Evolutionary conservation across 345 rosid genomes (phyloP), one percentile per base, ranked within the genome.

Genomic region (Camelina hispida): DNA sequence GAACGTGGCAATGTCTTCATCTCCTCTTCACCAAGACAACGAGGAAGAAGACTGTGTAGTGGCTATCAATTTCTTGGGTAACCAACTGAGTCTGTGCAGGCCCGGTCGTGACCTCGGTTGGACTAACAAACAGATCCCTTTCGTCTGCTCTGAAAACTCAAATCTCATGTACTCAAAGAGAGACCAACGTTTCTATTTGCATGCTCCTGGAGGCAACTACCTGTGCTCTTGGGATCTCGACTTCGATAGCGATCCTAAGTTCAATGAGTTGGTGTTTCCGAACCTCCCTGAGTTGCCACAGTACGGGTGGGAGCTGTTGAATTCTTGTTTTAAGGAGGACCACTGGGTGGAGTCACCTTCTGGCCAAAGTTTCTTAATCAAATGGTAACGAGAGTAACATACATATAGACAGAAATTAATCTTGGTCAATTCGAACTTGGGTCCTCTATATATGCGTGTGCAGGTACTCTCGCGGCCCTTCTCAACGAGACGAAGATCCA

Each of bases 91-190:
- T 54, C 7, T 54, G 6, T 54, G 72, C 25, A 38, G 52, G 52
- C 62, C 52, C 16, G 12, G 52, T 68, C 72, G 50, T 38, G 62
- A 68, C 72, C 37, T 38, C 6, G 15, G n/a, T 20, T 68, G 72
- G 72, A 68, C 55, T 30, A 69, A 69, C 15, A 69, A 57, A 43
- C 1, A 0, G 8, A 69, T 42, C 35, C 73, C 73, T 69, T 20
- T 34, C 2, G 3, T 6, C 6, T 4, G 9, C 15, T 57, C 1
- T 0, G 44, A 69, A 28, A 25, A 57, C 44, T 69, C 73, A 5
- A 57, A 57, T 44, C 65, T 69, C 13, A 69, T 69, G 73, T 69
- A 7, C 15, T 69, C 73, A 7, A 69, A 57, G 20, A 69, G 44
- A 69, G 65, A 69, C 25, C 12, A 56, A 13, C 56, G 11, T 3